phyloP scores from a whole-genome alignment of 106 monocot species.

The Dendrobium officinale region DNA sequence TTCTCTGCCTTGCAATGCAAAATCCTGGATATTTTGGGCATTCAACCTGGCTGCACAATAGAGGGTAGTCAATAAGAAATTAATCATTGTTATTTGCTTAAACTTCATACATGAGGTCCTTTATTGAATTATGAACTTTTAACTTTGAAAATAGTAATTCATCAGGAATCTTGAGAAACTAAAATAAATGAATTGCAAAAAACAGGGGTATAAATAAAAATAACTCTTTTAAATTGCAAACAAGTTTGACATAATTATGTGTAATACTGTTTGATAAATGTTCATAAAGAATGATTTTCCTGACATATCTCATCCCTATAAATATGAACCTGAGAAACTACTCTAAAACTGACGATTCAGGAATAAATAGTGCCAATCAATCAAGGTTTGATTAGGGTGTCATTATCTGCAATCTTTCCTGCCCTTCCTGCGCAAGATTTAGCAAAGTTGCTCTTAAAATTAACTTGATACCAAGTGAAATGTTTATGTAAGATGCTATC shows the following conservation, averaged over 20 bases:
- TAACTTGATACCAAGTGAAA: too few species aligned
- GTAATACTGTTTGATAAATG: too few species aligned
- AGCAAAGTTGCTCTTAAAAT: too few species aligned
- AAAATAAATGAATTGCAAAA: not conserved
- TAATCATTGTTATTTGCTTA: not conserved
- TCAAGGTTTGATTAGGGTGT: too few species aligned
- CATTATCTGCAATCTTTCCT: too few species aligned
- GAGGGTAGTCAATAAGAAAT: not conserved
- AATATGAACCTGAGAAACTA: too few species aligned
- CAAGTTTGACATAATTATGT: not conserved
- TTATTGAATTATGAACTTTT: not conserved
- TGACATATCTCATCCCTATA: too few species aligned
- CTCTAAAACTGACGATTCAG: too few species aligned
- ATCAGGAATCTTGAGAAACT: not conserved
- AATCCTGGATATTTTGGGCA: slow-evolving; percentile 95
- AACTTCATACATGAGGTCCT: not conserved
- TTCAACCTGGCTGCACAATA: slow-evolving; percentile 51
- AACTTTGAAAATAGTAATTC: not conserved
- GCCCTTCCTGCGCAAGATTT: too few species aligned
- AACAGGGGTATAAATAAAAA: not conserved
- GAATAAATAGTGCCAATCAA: too few species aligned
- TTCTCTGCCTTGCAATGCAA: slow-evolving; percentile 83
- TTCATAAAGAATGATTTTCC: too few species aligned
- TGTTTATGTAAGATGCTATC: too few species aligned
- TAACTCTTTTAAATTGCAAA: not conserved